Evolutionary conservation across 805 yeast genomes (phyloP).

Genomic region (Candida glaebosa): DNA sequence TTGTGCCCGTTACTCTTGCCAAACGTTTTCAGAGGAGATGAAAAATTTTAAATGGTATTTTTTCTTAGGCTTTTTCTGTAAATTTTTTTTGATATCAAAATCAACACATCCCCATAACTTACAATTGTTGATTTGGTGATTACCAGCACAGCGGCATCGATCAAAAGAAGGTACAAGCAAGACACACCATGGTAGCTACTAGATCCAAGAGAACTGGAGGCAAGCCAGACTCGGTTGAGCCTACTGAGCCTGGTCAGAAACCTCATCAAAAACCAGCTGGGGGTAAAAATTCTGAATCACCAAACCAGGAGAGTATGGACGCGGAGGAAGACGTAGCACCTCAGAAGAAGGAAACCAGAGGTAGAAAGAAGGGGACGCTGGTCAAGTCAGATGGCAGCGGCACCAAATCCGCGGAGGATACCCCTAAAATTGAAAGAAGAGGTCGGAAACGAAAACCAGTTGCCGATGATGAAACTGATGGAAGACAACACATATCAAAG

Average conservation of each 20-base stretch:
- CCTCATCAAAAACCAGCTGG: neutral
- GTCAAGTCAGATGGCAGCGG: neutral
- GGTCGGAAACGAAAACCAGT: slow-evolving; percentile 7
- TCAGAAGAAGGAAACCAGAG: neutral
- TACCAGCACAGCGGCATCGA: neutral
- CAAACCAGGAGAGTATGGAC: neutral
- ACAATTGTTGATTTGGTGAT: neutral
- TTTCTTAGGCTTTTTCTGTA: neutral
- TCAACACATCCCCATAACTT: slow-evolving; percentile 1
- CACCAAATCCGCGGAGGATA: neutral
- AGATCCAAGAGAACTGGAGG: slow-evolving; percentile 1
- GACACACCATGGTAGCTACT: slow-evolving; percentile 3
- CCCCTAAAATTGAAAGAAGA: slow-evolving; percentile 6
- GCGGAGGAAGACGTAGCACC: neutral
- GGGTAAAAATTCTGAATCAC: neutral
- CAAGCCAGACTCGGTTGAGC: neutral
- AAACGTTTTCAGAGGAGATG: no score
- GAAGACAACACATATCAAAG: slow-evolving; percentile 4
- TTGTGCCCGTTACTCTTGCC: no score
- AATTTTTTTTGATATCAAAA: neutral
- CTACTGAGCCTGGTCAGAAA: neutral
- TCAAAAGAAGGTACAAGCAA: no score
- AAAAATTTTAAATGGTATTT: neutral
- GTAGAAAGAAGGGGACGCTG: neutral
- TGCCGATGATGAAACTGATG: neutral